Conservation (phyloP, 2,329 filamentous ascomycete genomes). For the Hypocrella siamensis region DNA sequence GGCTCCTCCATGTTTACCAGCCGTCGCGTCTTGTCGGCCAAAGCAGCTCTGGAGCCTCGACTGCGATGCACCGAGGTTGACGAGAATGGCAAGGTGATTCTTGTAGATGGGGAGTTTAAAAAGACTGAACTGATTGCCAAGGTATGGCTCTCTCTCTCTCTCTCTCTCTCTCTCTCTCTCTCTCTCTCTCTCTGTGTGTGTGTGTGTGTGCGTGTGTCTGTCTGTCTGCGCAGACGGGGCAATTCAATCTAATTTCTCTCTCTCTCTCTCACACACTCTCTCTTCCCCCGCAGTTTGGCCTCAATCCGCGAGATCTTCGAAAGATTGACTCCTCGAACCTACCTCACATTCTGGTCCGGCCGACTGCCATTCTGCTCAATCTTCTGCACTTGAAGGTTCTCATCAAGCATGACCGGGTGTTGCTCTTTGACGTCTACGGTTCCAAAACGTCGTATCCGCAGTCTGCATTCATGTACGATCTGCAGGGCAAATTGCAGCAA, state of each 20-base stretch:
- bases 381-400: conserved; percentile 90
- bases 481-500: conserved; percentile 82
- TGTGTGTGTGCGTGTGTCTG: too few species aligned
- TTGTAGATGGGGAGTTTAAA: conserved; percentile 92
- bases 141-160: too few species aligned
- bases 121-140: conserved; percentile 96
- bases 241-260: too few species aligned
- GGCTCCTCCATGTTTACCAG: conserved; percentile 46
- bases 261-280: too few species aligned
- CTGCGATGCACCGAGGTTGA: conserved; percentile 92
- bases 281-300: conserved; percentile 53
- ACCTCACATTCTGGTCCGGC: conserved; percentile 86
- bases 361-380: conserved; percentile 86
- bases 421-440: conserved; percentile 93
- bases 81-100: conserved; percentile 76
- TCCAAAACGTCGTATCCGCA: conserved; percentile 90
- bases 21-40: conserved; percentile 54
- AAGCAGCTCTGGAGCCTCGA: conserved; percentile 69
- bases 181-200: too few species aligned
- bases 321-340: conserved; percentile 96
- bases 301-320: conserved; percentile 83
- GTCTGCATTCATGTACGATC: conserved; percentile 93
- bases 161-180: too few species aligned
- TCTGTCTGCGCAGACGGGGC: too few species aligned
- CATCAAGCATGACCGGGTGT: conserved; percentile 85